A percentile compares a stretch with the other conserved stretches of the same genome.
Conservation (phyloP, 169 alveolate genomes). For the Cryptosporidium felis region DNA sequence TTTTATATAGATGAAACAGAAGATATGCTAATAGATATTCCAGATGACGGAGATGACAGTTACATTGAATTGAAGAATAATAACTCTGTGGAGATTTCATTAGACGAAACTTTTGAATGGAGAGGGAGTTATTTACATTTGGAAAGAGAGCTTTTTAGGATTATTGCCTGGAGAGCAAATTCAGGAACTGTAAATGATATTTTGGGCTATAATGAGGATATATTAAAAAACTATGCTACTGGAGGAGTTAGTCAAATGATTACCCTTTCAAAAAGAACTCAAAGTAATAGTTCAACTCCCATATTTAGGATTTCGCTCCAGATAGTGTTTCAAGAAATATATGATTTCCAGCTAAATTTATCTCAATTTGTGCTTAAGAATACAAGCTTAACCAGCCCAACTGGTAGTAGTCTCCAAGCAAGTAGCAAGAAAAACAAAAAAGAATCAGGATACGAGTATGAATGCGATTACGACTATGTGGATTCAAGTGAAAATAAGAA, state of each 20-base stretch:
- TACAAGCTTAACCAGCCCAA: too few relatives aligned
- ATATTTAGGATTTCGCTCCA: slow-evolving; percentile 50
- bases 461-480: too few relatives aligned
- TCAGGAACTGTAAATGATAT: slow-evolving; percentile 57
- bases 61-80: slow-evolving; percentile 7
- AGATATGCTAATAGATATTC: slow-evolving; percentile 33
- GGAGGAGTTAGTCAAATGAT: slow-evolving; percentile 68
- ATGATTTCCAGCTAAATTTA: slow-evolving; percentile 48
- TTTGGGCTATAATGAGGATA: slow-evolving; percentile 55
- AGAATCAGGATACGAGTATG: too few relatives aligned
- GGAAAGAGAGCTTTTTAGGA: slow-evolving; percentile 59
- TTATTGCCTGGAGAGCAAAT: slow-evolving; percentile 65
- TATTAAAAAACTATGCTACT: slow-evolving; percentile 55
- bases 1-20: slow-evolving; percentile 7
- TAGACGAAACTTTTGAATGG: slow-evolving; percentile 70
- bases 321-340: slow-evolving; percentile 64
- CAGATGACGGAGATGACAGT: slow-evolving; percentile 7
- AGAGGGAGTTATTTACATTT: slow-evolving; percentile 68
- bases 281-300: slow-evolving; percentile 14
- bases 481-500: too few relatives aligned
- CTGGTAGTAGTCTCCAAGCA: too few relatives aligned
- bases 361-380: slow-evolving; percentile 42
- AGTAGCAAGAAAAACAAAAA: too few relatives aligned
- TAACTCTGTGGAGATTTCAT: slow-evolving; percentile 50
- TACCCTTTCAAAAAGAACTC: slow-evolving; percentile 24